Conservation (phyloP, 352 stramenopile genomes). For the Phytophthora melonis region DNA sequence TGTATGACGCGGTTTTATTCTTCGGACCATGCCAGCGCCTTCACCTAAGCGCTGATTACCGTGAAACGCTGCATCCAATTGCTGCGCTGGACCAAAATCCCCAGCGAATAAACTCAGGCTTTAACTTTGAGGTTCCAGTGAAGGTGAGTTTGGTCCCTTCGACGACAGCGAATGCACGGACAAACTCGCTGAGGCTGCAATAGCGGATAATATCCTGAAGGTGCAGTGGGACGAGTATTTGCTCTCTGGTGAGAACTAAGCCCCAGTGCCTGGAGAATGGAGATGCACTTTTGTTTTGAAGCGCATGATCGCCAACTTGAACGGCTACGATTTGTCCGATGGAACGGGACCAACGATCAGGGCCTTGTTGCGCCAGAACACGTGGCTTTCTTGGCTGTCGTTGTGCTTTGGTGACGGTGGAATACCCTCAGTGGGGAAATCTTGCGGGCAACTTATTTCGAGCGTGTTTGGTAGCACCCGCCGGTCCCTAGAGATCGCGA, state of each 20-base stretch:
- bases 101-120: neutral
- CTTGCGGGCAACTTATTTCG: neutral
- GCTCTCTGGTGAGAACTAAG: neutral
- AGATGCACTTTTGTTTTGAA: neutral
- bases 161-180: neutral
- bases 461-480: neutral
- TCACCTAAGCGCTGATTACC: neutral
- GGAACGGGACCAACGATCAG: neutral
- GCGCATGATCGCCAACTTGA: neutral
- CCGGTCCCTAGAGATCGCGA: neutral
- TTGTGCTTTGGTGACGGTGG: neutral
- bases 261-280: neutral
- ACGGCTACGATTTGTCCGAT: neutral
- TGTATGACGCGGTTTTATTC: neutral
- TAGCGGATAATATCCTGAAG: neutral
- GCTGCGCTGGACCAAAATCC: neutral
- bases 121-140: neutral
- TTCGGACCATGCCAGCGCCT: neutral
- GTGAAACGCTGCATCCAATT: neutral
- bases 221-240: neutral
- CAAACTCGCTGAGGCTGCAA: neutral
- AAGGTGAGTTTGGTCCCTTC: neutral
- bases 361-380: neutral
- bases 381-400: neutral
- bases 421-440: neutral